These are phyloP conservation scores for Boletus rubropictus DNA, from an alignment of 768 basidiomycete species.

Conservation along the genomic window DNA sequence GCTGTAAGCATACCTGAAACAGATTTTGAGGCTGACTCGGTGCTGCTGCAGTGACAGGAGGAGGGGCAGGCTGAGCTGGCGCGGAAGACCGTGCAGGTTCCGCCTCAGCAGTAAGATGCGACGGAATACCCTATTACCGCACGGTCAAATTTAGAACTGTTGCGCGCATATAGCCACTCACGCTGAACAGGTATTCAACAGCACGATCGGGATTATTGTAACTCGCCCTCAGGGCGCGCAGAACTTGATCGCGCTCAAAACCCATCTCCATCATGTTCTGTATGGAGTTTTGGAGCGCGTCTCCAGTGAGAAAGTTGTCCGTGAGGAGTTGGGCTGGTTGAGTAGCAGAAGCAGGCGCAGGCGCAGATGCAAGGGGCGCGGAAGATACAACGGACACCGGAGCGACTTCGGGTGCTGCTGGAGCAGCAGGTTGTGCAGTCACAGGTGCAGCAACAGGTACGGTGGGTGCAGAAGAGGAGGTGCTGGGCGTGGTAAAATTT, in stretches of 20 bases:
- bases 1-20: conserved; percentile 58
- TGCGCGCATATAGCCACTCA: conserved; percentile 35
- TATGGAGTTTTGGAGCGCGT: conserved; percentile 70
- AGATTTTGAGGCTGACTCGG: conserved; percentile 68
- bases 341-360: conserved; percentile 27
- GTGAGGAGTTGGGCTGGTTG: conserved; percentile 32
- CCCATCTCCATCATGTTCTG: conserved; percentile 92
- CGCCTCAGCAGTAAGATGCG: conserved; percentile 42
- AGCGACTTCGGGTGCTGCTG: conserved; percentile 30
- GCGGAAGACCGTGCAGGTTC: conserved; percentile 36
- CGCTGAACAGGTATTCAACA: conserved; percentile 95
- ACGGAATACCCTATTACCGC: conserved; percentile 67
- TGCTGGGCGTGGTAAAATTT: conserved; percentile 26
- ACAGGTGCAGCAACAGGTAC: conserved; percentile 9
- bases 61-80: conserved; percentile 32
- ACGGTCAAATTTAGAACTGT: conserved; percentile 8
- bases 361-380: conserved; percentile 28
- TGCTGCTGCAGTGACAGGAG: conserved; percentile 33
- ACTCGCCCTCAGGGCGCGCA: conserved; percentile 82
- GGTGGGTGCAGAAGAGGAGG: conserved; percentile 22
- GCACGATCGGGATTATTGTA: conserved; percentile 98
- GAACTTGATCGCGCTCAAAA: conserved; percentile 78
- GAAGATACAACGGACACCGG: conserved; percentile 30
- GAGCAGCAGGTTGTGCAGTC: conserved; percentile 20
- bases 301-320: conserved; percentile 71